Percentiles rank a stretch among this genome's conserved stretches.
These are phyloP conservation scores for Sungouiozyma ichnusensis DNA, from an alignment of 805 yeast species.

Conservation along the genomic window DNA sequence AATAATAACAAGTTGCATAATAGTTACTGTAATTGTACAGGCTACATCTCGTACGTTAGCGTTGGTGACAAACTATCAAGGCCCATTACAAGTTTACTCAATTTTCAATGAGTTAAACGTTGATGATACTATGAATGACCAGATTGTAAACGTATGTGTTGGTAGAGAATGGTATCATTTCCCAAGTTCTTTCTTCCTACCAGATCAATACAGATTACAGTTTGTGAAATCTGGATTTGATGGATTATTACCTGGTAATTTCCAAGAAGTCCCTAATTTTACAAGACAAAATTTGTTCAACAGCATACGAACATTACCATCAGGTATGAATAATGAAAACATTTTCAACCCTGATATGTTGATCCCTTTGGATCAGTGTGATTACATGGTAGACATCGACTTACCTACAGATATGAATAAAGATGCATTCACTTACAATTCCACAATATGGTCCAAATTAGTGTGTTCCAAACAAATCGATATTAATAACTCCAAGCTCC, in stretches of 20 bases:
- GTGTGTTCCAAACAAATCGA: slow-evolving; percentile 43
- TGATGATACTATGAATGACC: slow-evolving; percentile 5
- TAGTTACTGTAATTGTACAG: slow-evolving; percentile 10
- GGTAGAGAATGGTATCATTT: slow-evolving; percentile 94
- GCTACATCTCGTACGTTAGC: slow-evolving; percentile 49
- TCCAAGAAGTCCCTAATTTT: slow-evolving; percentile 34
- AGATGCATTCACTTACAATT: slow-evolving; percentile 32
- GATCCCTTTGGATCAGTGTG: slow-evolving; percentile 42
- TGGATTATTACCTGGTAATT: slow-evolving; percentile 85
- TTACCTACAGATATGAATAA: slow-evolving; percentile 35
- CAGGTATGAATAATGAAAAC: slow-evolving; percentile 68
- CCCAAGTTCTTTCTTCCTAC: slow-evolving; percentile 79
- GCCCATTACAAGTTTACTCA: slow-evolving; percentile 57
- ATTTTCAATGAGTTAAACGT: slow-evolving; percentile 19
- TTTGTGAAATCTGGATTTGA: slow-evolving; percentile 72
- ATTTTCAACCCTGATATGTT: slow-evolving; percentile 51
- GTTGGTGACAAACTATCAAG: slow-evolving; percentile 54
- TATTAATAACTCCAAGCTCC: slow-evolving; percentile 41
- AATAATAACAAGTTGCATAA: slow-evolving; percentile 11
- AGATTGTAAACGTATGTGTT: slow-evolving; percentile 54
- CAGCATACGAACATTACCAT: slow-evolving; percentile 41
- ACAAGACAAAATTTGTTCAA: slow-evolving; percentile 14
- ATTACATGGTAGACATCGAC: slow-evolving; percentile 58
- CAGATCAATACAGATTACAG: slow-evolving; percentile 48
- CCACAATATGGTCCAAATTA: slow-evolving; percentile 37